Evolutionary conservation across 768 basidiomycete species (phyloP).

Genomic region (Tulasnella sp.): DNA sequence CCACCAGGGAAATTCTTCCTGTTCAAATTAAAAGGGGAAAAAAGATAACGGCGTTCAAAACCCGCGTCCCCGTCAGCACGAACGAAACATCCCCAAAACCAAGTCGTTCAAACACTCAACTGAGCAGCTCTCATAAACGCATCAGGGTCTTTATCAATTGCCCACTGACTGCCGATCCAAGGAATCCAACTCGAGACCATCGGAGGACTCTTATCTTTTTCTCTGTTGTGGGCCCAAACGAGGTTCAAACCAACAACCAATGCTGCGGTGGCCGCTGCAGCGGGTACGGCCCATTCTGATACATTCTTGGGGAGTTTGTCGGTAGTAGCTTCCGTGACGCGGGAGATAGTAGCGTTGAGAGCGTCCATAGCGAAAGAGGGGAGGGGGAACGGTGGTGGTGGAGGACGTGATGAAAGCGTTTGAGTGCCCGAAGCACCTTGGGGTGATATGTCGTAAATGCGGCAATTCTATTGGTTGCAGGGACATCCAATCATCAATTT

Average conservation of each 20-base stretch:
- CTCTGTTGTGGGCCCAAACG: neutral
- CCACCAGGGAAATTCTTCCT: slow-evolving; percentile 1
- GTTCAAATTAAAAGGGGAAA: neutral
- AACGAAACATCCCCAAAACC: neutral
- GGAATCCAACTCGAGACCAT: slow-evolving; percentile 15
- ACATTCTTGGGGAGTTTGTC: slow-evolving; percentile 6
- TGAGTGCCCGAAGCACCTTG: neutral
- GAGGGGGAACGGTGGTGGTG: neutral
- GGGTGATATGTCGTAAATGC: neutral
- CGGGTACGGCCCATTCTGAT: slow-evolving; percentile 12
- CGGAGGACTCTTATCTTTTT: slow-evolving; percentile 6
- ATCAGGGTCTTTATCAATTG: slow-evolving; percentile 8
- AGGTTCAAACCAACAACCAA: neutral
- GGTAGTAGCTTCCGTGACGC: neutral
- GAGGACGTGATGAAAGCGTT: neutral
- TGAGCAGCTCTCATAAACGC: slow-evolving; percentile 6
- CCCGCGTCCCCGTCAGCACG: neutral
- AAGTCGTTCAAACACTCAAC: slow-evolving; percentile 1
- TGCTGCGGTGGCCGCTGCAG: slow-evolving; percentile 2
- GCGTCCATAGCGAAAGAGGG: neutral
- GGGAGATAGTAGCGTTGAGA: slow-evolving; percentile 14
- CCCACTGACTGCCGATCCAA: slow-evolving; percentile 1
- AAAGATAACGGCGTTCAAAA: neutral
- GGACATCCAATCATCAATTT: neutral
- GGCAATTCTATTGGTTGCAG: neutral